A percentile compares a stretch with the other conserved stretches of the same genome.
phyloP scores from a whole-genome alignment of 2,329 filamentous ascomycete species.

The Orbilia blumenaviensis region DNA sequence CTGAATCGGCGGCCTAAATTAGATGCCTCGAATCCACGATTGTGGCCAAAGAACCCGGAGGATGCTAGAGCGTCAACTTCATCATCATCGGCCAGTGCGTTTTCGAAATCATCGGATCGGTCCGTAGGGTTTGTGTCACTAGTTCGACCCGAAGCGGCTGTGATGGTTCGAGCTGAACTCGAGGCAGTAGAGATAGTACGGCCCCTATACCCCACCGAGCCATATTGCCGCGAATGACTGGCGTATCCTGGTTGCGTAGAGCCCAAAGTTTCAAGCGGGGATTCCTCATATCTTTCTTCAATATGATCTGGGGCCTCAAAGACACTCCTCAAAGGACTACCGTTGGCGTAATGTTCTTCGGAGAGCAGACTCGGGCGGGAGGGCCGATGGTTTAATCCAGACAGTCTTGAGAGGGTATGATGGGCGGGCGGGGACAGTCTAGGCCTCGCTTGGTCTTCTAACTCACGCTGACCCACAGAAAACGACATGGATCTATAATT shows the following conservation, averaged over 20 bases:
- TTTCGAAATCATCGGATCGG: conserved; percentile 57
- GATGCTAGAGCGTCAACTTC: conserved; percentile 55
- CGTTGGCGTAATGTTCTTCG: conserved; percentile 72
- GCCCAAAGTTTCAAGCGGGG: conserved; percentile 71
- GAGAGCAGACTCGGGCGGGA: conserved; percentile 80
- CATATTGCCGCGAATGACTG: conserved; percentile 60
- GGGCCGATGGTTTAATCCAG: conserved; percentile 79
- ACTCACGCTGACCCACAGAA: conserved; percentile 88
- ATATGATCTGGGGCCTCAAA: conserved; percentile 74
- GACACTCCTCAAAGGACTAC: conserved; percentile 62
- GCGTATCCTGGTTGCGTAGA: conserved; percentile 67
- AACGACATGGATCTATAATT: conserved; percentile 96
- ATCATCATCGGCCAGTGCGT: conserved; percentile 57
- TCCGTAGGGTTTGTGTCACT: conserved; percentile 40
- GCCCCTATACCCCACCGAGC: conserved; percentile 58
- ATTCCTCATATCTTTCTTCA: conserved; percentile 68
- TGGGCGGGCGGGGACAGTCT: conserved; percentile 63
- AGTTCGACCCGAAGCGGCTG: conserved; percentile 31
- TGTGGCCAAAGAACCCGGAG: conserved; percentile 51
- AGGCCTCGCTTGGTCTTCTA: conserved; percentile 65
- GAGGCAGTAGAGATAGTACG: conserved; percentile 57
- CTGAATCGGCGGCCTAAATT: conserved; percentile 60
- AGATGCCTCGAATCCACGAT: conserved; percentile 50
- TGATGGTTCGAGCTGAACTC: conserved; percentile 53
- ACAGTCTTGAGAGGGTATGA: conserved; percentile 66